These are phyloP conservation scores for Amaranthus tricolor DNA, from an alignment of 179 eudicot genomes.

Conservation along the genomic window DNA sequence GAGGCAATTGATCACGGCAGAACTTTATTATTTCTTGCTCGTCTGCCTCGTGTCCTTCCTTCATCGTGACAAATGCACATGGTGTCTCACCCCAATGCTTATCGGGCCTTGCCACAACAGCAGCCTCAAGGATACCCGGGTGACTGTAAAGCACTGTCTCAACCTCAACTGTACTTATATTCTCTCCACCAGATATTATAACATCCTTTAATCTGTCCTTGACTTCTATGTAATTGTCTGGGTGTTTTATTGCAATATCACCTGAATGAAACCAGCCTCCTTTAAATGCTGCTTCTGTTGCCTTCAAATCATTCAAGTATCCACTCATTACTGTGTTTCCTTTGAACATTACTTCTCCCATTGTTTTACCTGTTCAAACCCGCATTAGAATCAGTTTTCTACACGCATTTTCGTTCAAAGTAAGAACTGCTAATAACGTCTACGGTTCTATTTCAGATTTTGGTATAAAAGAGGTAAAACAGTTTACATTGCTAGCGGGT, in stretches of 20 bases:
- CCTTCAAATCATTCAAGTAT: conserved; percentile 33
- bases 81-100: conserved; percentile 45
- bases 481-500: no score
- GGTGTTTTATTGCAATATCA: conserved; percentile 38
- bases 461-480: no score
- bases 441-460: no score
- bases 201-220: conserved; percentile 42
- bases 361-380: conserved; percentile 28
- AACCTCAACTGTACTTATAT: conserved; percentile 41
- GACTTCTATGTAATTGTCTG: conserved; percentile 34
- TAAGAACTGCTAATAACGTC: no score
- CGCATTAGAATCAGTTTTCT: not conserved
- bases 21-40: conserved; percentile 32
- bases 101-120: conserved; percentile 43
- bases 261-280: conserved; percentile 47
- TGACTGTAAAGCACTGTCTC: conserved; percentile 39
- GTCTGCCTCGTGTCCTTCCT: conserved; percentile 21
- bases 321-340: conserved; percentile 49
- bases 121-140: conserved; percentile 39
- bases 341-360: conserved; percentile 43
- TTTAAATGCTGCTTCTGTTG: conserved; percentile 32
- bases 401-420: no score
- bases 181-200: conserved; percentile 43
- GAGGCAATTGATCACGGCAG: conserved; percentile 35
- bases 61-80: conserved; percentile 39